phyloP scores from a whole-genome alignment of 2,329 filamentous ascomycete genomes.

The Diaporthe velutina region DNA sequence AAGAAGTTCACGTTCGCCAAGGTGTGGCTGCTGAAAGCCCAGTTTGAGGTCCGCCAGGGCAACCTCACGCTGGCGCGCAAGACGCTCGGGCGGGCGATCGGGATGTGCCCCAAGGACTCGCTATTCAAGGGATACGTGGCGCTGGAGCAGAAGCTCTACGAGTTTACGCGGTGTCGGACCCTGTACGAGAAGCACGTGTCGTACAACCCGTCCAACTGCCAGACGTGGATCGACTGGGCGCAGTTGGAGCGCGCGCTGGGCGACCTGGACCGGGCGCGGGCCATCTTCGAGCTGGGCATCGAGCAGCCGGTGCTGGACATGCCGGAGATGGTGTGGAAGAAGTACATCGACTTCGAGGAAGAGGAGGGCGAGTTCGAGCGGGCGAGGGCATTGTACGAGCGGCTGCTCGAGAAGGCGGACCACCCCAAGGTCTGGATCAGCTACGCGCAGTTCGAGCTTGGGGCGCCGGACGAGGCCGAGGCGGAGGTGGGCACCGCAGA shows the following conservation, averaged over 20 bases:
- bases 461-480: conserved; percentile 82
- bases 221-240: conserved; percentile 97
- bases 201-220: conserved; percentile 90
- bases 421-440: conserved; percentile 99
- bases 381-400: conserved; percentile 87
- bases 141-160: conserved; percentile 91
- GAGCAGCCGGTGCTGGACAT: conserved; percentile 89
- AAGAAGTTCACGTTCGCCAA: conserved; percentile 98
- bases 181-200: conserved; percentile 95
- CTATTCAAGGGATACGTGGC: conserved; percentile 95
- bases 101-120: conserved; percentile 96
- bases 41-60: conserved; percentile 92
- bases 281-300: conserved; percentile 93
- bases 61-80: conserved; percentile 86
- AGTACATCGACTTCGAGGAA: conserved; percentile 98
- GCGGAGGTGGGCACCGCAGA: conserved; percentile 67
- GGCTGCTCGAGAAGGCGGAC: conserved; percentile 92
- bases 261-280: conserved; percentile 87
- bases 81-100: conserved; percentile 88
- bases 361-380: conserved; percentile 92
- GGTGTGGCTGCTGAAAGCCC: conserved; percentile 92
- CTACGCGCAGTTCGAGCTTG: conserved; percentile 98
- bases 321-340: conserved; percentile 97
- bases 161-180: conserved; percentile 90
- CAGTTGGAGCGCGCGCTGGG: conserved; percentile 93